A percentile compares a stretch with the other conserved stretches of the same genome.
phyloP scores from a whole-genome alignment of 2,329 filamentous ascomycete genomes.

The Rhinocladiella similis region DNA sequence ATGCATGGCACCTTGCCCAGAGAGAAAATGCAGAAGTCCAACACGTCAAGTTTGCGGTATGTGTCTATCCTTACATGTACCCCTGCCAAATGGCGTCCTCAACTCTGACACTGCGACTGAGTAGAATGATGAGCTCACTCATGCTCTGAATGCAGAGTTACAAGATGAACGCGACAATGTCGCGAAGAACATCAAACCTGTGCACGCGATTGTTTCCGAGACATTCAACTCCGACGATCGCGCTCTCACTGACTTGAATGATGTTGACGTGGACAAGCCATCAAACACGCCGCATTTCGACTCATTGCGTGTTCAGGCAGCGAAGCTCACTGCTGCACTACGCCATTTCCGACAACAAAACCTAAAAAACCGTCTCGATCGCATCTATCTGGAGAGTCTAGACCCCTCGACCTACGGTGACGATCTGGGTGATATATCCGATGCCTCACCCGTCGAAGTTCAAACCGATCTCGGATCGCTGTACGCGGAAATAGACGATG shows the following conservation, averaged over 20 bases:
- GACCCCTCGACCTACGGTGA: neutral
- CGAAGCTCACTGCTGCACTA: slow-evolving; percentile 14
- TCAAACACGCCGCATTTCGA: slow-evolving; percentile 3
- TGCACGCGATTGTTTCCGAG: slow-evolving; percentile 8
- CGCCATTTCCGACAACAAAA: slow-evolving; percentile 13
- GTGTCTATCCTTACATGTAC: neutral
- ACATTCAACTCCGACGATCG: slow-evolving; percentile 22
- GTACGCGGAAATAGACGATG: slow-evolving; percentile 27
- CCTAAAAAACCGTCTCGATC: slow-evolving; percentile 23
- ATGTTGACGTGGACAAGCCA: neutral
- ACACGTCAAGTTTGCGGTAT: slow-evolving; percentile 20
- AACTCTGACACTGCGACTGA: neutral
- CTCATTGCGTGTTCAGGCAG: neutral
- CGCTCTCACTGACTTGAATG: slow-evolving; percentile 15
- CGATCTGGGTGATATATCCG: neutral
- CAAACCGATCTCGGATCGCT: slow-evolving; percentile 22
- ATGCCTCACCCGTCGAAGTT: slow-evolving; percentile 1
- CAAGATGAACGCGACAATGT: slow-evolving; percentile 6
- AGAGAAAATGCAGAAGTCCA: slow-evolving; percentile 16
- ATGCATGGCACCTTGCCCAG: slow-evolving; percentile 11
- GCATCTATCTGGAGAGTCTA: slow-evolving; percentile 22
- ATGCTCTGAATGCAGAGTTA: slow-evolving; percentile 12
- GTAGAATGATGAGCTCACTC: too few relatives aligned
- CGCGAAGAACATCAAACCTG: slow-evolving; percentile 1
- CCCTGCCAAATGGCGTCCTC: too few relatives aligned